These are phyloP conservation scores for Coniophora puteana DNA, from an alignment of 1,284 basidiomycete genomes.

Conservation along the genomic window DNA sequence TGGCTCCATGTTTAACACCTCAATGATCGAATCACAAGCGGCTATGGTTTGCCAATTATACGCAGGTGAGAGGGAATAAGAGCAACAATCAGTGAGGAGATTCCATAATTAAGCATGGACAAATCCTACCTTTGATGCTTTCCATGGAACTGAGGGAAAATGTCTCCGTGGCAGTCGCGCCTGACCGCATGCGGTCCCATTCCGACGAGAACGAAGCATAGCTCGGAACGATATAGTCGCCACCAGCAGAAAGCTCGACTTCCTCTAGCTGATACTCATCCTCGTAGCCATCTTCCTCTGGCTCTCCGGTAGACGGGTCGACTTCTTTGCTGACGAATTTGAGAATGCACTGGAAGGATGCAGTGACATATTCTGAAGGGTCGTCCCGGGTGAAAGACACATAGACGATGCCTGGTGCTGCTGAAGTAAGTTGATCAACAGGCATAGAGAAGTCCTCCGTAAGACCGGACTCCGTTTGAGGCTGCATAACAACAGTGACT, in stretches of 20 bases:
- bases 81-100: conserved; percentile 14
- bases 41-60: conserved; percentile 42
- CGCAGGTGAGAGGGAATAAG: conserved; percentile 10
- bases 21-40: conserved; percentile 90
- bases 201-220: conserved; percentile 91
- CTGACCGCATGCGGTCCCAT: conserved; percentile 88
- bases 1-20: conserved; percentile 96
- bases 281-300: conserved; percentile 97
- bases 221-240: conserved; percentile 92
- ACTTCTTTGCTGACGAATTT: conserved; percentile 98
- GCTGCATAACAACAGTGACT: conserved; percentile 91
- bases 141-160: conserved; percentile 93
- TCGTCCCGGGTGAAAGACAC: conserved; percentile 89
- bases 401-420: conserved; percentile 83
- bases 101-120: conserved; percentile 5
- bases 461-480: conserved; percentile 71
- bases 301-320: conserved; percentile 94
- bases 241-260: conserved; percentile 86
- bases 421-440: conserved; percentile 64
- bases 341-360: conserved; percentile 90
- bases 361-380: conserved; percentile 76
- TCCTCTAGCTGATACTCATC: conserved; percentile 99
- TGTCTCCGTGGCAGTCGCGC: conserved; percentile 83
- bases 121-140: conserved; percentile 79
- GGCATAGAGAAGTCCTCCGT: conserved; percentile 97